Conservation (phyloP, 2,329 filamentous ascomycete species). For the Peltaster fructicola region DNA sequence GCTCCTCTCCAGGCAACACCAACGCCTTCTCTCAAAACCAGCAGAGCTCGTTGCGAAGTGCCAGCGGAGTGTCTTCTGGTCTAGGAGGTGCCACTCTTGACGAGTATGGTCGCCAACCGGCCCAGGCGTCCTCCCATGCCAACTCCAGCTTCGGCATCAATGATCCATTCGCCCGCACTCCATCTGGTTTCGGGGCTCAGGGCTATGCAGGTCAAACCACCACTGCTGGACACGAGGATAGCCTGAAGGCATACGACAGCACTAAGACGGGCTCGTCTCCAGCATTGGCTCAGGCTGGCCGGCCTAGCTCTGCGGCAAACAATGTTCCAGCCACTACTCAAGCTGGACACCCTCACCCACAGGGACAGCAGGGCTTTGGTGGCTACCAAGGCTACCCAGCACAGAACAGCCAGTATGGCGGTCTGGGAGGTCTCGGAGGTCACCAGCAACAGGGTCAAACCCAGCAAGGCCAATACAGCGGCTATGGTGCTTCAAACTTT, state of each 20-base stretch:
- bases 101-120: constrained; percentile 36
- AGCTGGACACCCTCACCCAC: constrained; percentile 35
- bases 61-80: constrained; percentile 21
- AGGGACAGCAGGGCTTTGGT: constrained; percentile 40
- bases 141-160: constrained; percentile 35
- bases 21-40: constrained; percentile 31
- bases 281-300: constrained; percentile 41
- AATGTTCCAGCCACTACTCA: constrained; percentile 34
- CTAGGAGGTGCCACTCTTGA: constrained; percentile 30
- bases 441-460: constrained; percentile 20
- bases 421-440: constrained; percentile 33
- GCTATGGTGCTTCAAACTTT: constrained; percentile 25
- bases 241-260: constrained; percentile 39
- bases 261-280: constrained; percentile 38
- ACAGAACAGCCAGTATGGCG: constrained; percentile 33
- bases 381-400: constrained; percentile 34
- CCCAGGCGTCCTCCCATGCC: constrained; percentile 38
- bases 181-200: constrained; percentile 37
- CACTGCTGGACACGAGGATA: constrained; percentile 27
- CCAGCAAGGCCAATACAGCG: constrained; percentile 26
- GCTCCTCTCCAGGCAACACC: constrained; percentile 44
- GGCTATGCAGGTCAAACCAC: constrained; percentile 10
- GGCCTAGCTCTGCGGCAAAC: constrained; percentile 45
- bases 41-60: constrained; percentile 24
- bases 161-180: constrained; percentile 41